These are phyloP conservation scores for Nicotiana knightiana DNA, from an alignment of 257 asterid genomes.

Conservation along the genomic window DNA sequence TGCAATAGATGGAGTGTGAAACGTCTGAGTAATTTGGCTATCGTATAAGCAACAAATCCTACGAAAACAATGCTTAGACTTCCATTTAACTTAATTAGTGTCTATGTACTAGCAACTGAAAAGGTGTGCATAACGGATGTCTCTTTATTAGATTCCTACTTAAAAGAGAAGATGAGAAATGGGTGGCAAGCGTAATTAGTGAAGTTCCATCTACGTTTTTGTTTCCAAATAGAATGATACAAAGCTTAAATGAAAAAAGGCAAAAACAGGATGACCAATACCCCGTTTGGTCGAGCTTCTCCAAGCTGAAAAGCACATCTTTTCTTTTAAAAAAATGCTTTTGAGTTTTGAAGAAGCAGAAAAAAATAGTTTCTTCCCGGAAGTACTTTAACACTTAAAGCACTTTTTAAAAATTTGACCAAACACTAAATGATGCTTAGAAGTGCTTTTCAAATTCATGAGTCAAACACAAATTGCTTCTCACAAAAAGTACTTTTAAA, in stretches of 20 bases:
- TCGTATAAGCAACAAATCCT: not conserved
- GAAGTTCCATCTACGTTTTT: not conserved
- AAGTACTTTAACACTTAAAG: too few species aligned
- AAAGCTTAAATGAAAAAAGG: slow-evolving; percentile 18
- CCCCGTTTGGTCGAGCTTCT: too few species aligned
- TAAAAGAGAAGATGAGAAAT: not conserved
- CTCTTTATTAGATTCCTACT: not conserved
- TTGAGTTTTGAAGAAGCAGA: too few species aligned
- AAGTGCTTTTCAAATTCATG: too few species aligned
- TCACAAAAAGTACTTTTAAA: too few species aligned
- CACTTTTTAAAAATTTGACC: too few species aligned
- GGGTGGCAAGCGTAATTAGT: not conserved
- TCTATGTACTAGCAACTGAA: slow-evolving; percentile 1
- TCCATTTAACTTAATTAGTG: not conserved
- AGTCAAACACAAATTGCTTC: too few species aligned
- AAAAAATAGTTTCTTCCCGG: too few species aligned
- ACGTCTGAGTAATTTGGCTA: not conserved
- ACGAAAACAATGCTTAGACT: not conserved
- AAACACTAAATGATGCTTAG: too few species aligned
- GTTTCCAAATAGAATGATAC: not conserved
- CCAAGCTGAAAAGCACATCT: too few species aligned
- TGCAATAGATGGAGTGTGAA: not conserved
- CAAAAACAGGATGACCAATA: not conserved
- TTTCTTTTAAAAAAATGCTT: too few species aligned
- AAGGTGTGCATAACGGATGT: not conserved